A percentile compares a stretch with the other conserved stretches of the same genome.
Evolutionary conservation across 148 eudicot genomes (phyloP).

Genomic region (Cornus kousa): DNA sequence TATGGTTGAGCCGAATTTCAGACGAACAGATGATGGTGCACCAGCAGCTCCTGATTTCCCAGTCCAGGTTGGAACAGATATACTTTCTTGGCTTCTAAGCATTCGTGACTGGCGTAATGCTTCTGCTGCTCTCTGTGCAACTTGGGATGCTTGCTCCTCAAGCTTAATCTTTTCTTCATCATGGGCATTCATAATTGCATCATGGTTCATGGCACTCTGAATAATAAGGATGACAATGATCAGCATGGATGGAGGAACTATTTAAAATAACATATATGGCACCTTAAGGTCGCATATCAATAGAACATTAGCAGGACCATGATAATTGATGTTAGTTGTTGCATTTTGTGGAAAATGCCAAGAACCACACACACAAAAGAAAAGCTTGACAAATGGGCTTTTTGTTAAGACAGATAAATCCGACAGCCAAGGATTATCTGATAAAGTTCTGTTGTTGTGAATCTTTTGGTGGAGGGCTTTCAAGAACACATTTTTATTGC

Average conservation of each 20-base stretch:
- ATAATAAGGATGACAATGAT: conserved; percentile 12
- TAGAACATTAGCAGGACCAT: background rate
- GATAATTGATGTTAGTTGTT: background rate
- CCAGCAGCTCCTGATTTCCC: conserved; percentile 93
- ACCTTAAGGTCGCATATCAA: background rate
- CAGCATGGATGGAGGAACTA: background rate
- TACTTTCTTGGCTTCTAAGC: conserved; percentile 71
- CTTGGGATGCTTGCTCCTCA: conserved; percentile 80
- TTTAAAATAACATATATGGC: background rate
- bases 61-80: conserved; percentile 90
- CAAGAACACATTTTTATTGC: background rate
- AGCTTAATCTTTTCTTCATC: conserved; percentile 80
- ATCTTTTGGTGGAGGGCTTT: background rate
- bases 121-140: conserved; percentile 94
- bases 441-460: background rate
- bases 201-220: conserved; percentile 97
- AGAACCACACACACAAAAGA: too few relatives aligned
- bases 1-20: conserved; percentile 81
- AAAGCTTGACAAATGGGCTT: too few relatives aligned
- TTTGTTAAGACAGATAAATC: too few relatives aligned
- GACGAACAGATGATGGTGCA: conserved; percentile 70
- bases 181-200: conserved; percentile 80
- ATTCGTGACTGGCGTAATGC: conserved; percentile 86
- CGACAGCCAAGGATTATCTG: too few relatives aligned
- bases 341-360: too few relatives aligned